Base-by-base conservation (phyloP, 2,329 filamentous ascomycete genomes). In the Ceratocystis harringtonii region DNA sequence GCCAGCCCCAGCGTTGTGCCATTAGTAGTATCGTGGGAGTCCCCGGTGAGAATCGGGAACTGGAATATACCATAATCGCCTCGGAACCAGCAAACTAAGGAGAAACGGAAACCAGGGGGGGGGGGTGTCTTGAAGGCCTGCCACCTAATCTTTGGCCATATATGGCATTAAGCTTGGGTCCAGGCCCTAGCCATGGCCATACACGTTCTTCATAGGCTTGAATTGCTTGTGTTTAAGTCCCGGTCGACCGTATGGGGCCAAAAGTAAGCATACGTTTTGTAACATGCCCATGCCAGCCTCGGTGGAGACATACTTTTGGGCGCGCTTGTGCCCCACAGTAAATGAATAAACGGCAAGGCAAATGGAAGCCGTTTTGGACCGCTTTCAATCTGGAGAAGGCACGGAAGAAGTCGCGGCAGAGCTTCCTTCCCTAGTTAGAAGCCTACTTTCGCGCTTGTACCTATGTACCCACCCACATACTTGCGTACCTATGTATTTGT, bases 11-110 rank as follows among this genome's bases (percentile, higher is more conserved):
- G 28, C 55, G 19, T 30, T 58, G 28, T 58, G 25, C 19, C 32
- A 58, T 58, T 58, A 58, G 55, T n/a, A 58, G 55, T 36, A 58
- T 58, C 55, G 55, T 58, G 55, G 55, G 7, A 28, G 55, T 41
- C 36, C 17, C 55, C 55, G 55, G 55, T 58, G 55, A 58, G 55
- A 58, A 58, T 58, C 55, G 55, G 55, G 55, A 58, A 58, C 55
- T 30, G 17, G 28, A 28, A 58, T 32, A 58, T 28, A 36, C 55
- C 55, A 58, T 36, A 58, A 36, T n/a, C 55, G 55, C 55, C 55
- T 58, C 55, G 55, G 55, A 58, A 58, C 55, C 55, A 58, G 36
- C 30, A 36, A 58, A 58, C 55, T 30, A 58, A 58, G 55, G 55
- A 58, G 55, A 58, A 58, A 58, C 55, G 55, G 55, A 58, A 30